Conservation (phyloP, 2,329 filamentous ascomycete species). For the Xylaria polymorpha region DNA sequence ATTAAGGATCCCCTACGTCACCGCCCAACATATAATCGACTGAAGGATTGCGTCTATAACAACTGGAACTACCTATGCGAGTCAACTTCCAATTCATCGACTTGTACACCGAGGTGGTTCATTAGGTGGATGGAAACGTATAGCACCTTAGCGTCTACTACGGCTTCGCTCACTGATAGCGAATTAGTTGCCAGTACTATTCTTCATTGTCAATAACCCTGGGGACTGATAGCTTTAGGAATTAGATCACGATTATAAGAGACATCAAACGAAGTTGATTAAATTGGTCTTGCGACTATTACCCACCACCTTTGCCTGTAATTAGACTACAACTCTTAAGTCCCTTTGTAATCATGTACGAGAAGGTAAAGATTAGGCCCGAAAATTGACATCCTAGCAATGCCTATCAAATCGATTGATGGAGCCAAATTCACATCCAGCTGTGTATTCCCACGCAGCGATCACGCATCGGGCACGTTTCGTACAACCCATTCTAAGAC, state of each 20-base stretch:
- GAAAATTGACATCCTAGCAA: slow-evolving; percentile 30
- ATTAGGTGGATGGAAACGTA: too few relatives aligned
- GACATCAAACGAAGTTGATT: slow-evolving; percentile 6
- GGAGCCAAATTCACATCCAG: slow-evolving; percentile 36
- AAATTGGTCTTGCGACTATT: slow-evolving; percentile 3
- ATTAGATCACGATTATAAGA: neutral
- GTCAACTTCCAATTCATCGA: too few relatives aligned
- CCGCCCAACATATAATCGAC: too few relatives aligned
- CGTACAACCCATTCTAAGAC: slow-evolving; percentile 21
- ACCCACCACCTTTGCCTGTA: slow-evolving; percentile 7
- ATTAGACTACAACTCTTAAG: slow-evolving; percentile 26
- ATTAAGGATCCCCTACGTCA: too few relatives aligned
- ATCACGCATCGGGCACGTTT: slow-evolving; percentile 16
- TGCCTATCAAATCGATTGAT: slow-evolving; percentile 34
- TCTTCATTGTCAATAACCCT: too few relatives aligned
- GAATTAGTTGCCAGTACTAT: too few relatives aligned
- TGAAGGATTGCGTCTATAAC: too few relatives aligned
- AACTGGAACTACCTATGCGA: too few relatives aligned
- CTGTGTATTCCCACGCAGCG: slow-evolving; percentile 18
- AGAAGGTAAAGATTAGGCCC: slow-evolving; percentile 19
- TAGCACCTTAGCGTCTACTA: too few relatives aligned
- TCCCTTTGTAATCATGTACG: slow-evolving; percentile 9
- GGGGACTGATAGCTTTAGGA: too few relatives aligned
- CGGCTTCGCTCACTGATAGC: too few relatives aligned
- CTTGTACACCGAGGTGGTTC: too few relatives aligned